Evolutionary conservation across 306 rosid genomes (phyloP).

Genomic region (Cercis canadensis): DNA sequence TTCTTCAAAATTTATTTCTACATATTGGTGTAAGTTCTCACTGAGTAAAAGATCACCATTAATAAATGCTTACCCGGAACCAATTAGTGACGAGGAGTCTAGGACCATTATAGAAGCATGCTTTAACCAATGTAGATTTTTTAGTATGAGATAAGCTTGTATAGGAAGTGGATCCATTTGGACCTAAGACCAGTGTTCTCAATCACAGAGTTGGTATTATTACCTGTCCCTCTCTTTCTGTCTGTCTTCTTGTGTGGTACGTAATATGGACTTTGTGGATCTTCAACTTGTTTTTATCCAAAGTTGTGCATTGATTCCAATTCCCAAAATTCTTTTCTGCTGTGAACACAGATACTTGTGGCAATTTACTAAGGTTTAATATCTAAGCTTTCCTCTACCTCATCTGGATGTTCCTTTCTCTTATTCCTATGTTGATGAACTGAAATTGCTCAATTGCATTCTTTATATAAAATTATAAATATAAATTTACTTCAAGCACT

Average conservation of each 20-base stretch:
- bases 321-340: constrained; percentile 1
- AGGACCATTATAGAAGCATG: not conserved
- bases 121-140: not conserved
- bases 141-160: constrained; percentile 1
- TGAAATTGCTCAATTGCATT: constrained; percentile 26
- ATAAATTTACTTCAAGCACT: not conserved
- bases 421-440: not conserved
- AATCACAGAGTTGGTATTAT: constrained; percentile 3
- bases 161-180: not conserved
- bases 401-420: not conserved
- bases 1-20: too few species aligned
- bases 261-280: not conserved
- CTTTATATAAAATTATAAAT: not conserved
- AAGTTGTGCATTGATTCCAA: not conserved
- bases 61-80: not conserved
- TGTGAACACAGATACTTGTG: constrained; percentile 10
- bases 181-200: not conserved
- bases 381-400: not conserved
- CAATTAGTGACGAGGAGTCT: not conserved
- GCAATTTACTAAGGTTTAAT: constrained; percentile 5
- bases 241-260: not conserved
- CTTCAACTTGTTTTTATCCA: constrained; percentile 10
- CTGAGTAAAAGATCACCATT: not conserved
- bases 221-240: not conserved
- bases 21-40: not conserved